Conservation (phyloP, 2,329 filamentous ascomycete genomes). For the Arthrobotrys conoides region DNA sequence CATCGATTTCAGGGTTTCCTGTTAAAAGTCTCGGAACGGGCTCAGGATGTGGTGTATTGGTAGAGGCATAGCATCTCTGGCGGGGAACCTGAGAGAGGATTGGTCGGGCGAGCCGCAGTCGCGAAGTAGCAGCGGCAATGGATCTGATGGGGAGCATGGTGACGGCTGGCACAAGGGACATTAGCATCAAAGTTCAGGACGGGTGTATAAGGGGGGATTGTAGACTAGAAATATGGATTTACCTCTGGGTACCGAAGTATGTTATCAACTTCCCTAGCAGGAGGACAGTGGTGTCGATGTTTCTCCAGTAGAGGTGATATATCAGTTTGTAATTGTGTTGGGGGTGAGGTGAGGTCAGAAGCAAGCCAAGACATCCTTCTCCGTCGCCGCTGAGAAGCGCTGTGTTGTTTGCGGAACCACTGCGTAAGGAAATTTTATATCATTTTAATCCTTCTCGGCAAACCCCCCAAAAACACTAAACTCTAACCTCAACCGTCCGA, state of each 20-base stretch:
- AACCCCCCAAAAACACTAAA: conserved; percentile 58
- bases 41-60: conserved; percentile 13
- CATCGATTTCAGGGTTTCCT: conserved; percentile 50
- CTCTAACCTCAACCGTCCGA: conserved; percentile 55
- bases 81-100: conserved; percentile 29
- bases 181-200: background rate
- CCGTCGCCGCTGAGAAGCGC: conserved; percentile 6
- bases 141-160: conserved; percentile 55
- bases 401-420: conserved; percentile 31
- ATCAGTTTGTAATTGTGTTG: conserved; percentile 14
- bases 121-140: conserved; percentile 44
- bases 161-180: background rate
- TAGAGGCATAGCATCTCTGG: conserved; percentile 43
- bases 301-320: background rate
- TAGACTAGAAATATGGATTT: background rate
- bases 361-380: conserved; percentile 20
- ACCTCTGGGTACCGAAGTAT: background rate
- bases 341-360: conserved; percentile 27
- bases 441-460: conserved; percentile 53
- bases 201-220: background rate
- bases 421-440: conserved; percentile 34
- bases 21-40: conserved; percentile 32
- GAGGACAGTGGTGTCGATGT: background rate
- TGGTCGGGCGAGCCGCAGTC: conserved; percentile 36
- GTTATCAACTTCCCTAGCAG: background rate